A percentile compares a stretch with the other conserved stretches of the same genome.
Conservation (phyloP, 2,329 filamentous ascomycete genomes). For the Penicillium occitanis region DNA sequence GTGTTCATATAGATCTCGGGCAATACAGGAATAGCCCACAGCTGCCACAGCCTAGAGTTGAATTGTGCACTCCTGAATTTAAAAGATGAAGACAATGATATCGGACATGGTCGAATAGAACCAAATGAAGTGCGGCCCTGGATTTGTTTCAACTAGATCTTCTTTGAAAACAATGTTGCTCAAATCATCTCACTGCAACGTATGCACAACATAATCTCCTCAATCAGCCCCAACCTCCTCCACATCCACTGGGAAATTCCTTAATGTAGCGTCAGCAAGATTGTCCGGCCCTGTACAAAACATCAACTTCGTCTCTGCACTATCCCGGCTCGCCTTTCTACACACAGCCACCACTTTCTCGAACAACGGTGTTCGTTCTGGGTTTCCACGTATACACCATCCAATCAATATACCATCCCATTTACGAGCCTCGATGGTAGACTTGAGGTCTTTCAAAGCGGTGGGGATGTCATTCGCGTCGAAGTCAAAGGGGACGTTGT, state of each 20-base stretch:
- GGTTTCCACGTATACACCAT: slow-evolving; percentile 13
- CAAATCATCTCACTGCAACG: background rate
- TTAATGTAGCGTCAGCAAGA: slow-evolving; percentile 11
- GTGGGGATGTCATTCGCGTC: background rate
- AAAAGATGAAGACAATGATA: too few relatives aligned
- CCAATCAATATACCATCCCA: slow-evolving; percentile 13
- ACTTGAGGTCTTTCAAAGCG: background rate
- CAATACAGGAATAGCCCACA: too few relatives aligned
- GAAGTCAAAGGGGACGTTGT: slow-evolving; percentile 4
- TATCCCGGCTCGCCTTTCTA: background rate
- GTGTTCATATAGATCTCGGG: too few relatives aligned
- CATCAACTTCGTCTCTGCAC: slow-evolving; percentile 10
- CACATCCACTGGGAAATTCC: background rate
- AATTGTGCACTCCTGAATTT: too few relatives aligned
- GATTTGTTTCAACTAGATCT: background rate
- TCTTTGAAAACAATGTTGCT: too few relatives aligned
- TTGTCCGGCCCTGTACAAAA: slow-evolving; percentile 15
- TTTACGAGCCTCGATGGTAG: background rate
- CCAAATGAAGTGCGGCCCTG: background rate
- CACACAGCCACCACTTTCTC: slow-evolving; percentile 5
- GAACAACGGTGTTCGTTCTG: background rate
- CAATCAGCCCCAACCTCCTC: background rate
- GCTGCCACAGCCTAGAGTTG: too few relatives aligned
- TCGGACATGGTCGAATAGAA: too few relatives aligned
- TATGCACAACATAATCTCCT: background rate